Evolutionary conservation across 352 stramenopile genomes (phyloP).

Genomic region (Aphanomyces cochlioides): DNA sequence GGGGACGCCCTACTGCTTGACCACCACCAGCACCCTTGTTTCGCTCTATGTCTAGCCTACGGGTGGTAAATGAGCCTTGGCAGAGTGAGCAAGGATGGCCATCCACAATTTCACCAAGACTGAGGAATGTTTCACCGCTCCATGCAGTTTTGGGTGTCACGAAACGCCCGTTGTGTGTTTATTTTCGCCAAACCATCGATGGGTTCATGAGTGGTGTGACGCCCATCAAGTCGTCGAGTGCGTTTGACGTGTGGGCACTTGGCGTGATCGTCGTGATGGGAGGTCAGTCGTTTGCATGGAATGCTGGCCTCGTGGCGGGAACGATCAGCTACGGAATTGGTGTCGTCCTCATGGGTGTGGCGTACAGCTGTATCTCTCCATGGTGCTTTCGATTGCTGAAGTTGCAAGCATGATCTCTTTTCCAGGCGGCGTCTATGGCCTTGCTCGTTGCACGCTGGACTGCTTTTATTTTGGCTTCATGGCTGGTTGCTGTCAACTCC

Average conservation of each 20-base stretch:
- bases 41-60: too few relatives aligned
- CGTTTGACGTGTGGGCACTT: conserved; percentile 20
- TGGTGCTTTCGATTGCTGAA: conserved; percentile 30
- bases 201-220: too few relatives aligned
- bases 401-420: conserved; percentile 24
- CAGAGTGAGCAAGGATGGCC: too few relatives aligned
- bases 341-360: conserved; percentile 41
- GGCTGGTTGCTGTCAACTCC: conserved; percentile 12
- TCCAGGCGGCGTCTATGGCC: conserved; percentile 25
- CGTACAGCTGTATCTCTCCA: conserved; percentile 39
- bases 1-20: too few relatives aligned
- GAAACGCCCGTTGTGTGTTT: too few relatives aligned
- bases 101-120: too few relatives aligned
- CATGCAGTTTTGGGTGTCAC: too few relatives aligned
- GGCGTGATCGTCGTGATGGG: conserved; percentile 23
- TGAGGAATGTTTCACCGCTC: too few relatives aligned
- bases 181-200: too few relatives aligned
- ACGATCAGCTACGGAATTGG: conserved; percentile 43
- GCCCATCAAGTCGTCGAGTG: too few relatives aligned
- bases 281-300: conserved; percentile 22
- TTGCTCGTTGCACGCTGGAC: conserved; percentile 20
- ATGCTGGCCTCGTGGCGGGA: conserved; percentile 32
- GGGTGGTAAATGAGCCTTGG: too few relatives aligned
- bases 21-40: too few relatives aligned
- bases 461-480: conserved; percentile 22